A percentile compares a stretch with the other conserved stretches of the same genome.
Evolutionary conservation across 1,139 yeast species (phyloP).

Genomic region (Lodderomyces elongisporus): DNA sequence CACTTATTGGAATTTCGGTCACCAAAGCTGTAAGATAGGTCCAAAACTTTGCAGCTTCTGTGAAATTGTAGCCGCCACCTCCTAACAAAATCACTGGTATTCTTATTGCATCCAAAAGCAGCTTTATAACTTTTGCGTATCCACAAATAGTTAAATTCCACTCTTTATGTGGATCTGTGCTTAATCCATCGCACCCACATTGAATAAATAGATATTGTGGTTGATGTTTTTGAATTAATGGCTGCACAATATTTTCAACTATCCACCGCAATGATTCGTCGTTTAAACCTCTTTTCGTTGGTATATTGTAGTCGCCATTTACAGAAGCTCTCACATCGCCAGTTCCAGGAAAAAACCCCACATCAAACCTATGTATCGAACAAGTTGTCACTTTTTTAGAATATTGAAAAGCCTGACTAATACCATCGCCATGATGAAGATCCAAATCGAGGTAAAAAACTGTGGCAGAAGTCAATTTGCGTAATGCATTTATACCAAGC

Average conservation of each 20-base stretch:
- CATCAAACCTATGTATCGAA: constrained; percentile 59
- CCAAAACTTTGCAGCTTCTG: constrained; percentile 64
- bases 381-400: constrained; percentile 56
- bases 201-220: constrained; percentile 61
- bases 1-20: constrained; percentile 12
- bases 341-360: constrained; percentile 73
- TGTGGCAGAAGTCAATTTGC: constrained; percentile 35
- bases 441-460: constrained; percentile 68
- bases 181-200: constrained; percentile 70
- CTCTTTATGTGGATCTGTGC: constrained; percentile 50
- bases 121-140: constrained; percentile 31
- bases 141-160: constrained; percentile 67
- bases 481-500: constrained; percentile 43
- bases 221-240: constrained; percentile 29
- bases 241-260: constrained; percentile 38
- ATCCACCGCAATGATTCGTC: constrained; percentile 40
- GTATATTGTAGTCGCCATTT: constrained; percentile 48
- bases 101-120: constrained; percentile 23
- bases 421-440: constrained; percentile 80
- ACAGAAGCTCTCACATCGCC: constrained; percentile 36
- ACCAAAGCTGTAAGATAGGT: constrained; percentile 41
- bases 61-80: constrained; percentile 73
- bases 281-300: constrained; percentile 51
- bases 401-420: constrained; percentile 57
- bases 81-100: constrained; percentile 51